phyloP scores from a whole-genome alignment of 2,329 filamentous ascomycete genomes.

The Rhynchosporium secalis region DNA sequence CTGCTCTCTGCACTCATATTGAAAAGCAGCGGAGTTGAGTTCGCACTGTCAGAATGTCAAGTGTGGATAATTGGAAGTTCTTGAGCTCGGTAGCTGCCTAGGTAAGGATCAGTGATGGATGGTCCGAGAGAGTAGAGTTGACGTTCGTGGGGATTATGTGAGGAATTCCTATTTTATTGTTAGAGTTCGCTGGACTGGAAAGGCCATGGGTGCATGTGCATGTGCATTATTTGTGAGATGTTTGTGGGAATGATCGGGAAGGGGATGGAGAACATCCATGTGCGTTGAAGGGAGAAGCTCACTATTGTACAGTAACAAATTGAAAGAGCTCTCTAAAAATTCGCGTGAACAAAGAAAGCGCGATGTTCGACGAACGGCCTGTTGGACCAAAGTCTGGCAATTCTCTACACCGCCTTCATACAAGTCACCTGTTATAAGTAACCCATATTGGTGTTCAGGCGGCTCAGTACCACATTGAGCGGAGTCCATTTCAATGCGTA shows the following conservation, averaged over 20 bases:
- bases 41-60: slow-evolving; percentile 16
- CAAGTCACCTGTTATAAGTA: too few species aligned
- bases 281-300: background rate
- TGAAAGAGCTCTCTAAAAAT: background rate
- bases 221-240: slow-evolving; percentile 1
- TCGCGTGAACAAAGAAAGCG: slow-evolving; percentile 14
- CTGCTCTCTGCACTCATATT: slow-evolving; percentile 18
- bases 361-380: slow-evolving; percentile 5
- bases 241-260: slow-evolving; percentile 1
- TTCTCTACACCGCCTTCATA: too few species aligned
- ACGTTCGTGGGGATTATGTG: background rate
- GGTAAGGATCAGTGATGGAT: background rate
- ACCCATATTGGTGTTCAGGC: too few species aligned
- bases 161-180: background rate
- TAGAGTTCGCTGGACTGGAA: slow-evolving; percentile 3
- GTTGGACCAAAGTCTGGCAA: background rate
- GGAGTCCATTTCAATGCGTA: too few species aligned
- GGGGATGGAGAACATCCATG: background rate
- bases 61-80: background rate
- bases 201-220: background rate
- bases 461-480: too few species aligned
- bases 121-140: background rate
- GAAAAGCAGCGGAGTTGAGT: slow-evolving; percentile 21
- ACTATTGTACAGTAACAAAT: background rate
- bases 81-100: background rate